Percentiles rank a stretch among this genome's conserved stretches.
Evolutionary conservation across 495 filamentous ascomycete species (phyloP).

Genomic region (Podospora australis): DNA sequence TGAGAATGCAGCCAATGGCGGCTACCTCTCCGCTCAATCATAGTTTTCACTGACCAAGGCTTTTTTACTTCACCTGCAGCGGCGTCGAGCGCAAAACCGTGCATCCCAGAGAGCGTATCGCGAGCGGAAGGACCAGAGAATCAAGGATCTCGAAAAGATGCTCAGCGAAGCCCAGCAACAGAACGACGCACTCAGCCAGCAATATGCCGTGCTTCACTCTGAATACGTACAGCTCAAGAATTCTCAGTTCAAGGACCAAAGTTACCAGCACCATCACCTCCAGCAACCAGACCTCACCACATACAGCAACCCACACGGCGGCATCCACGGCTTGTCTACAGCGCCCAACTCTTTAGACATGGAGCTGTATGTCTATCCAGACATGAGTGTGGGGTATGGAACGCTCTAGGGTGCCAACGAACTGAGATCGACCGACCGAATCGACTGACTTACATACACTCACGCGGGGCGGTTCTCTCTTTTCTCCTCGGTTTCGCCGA

Average conservation of each 20-base stretch:
- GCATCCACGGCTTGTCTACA: slow-evolving; percentile 7
- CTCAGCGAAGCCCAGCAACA: slow-evolving; percentile 50
- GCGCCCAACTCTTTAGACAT: slow-evolving; percentile 22
- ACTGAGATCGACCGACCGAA: too few relatives aligned
- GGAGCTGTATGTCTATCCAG: slow-evolving; percentile 25
- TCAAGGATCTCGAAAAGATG: slow-evolving; percentile 73
- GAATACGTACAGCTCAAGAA: slow-evolving; percentile 36
- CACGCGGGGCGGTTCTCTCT: too few relatives aligned
- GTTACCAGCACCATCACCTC: slow-evolving; percentile 16
- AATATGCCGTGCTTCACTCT: slow-evolving; percentile 34
- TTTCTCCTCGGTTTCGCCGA: too few relatives aligned
- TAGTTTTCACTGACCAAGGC: slow-evolving; percentile 14
- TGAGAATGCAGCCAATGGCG: neutral
- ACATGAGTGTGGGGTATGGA: slow-evolving; percentile 21
- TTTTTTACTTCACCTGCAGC: slow-evolving; percentile 24
- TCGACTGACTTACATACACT: too few relatives aligned
- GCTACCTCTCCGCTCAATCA: neutral
- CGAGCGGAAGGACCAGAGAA: slow-evolving; percentile 76
- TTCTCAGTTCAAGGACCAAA: slow-evolving; percentile 19
- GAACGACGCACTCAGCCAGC: slow-evolving; percentile 37
- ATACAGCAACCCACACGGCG: slow-evolving; percentile 10
- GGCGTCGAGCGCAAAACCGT: slow-evolving; percentile 52
- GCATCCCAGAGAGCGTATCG: slow-evolving; percentile 72
- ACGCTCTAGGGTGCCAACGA: too few relatives aligned
- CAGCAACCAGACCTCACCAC: slow-evolving; percentile 14